Evolutionary conservation across 129 eudicot genomes (phyloP), one percentile per base, ranked within the genome.

Genomic region (Dittrichia graveolens): DNA sequence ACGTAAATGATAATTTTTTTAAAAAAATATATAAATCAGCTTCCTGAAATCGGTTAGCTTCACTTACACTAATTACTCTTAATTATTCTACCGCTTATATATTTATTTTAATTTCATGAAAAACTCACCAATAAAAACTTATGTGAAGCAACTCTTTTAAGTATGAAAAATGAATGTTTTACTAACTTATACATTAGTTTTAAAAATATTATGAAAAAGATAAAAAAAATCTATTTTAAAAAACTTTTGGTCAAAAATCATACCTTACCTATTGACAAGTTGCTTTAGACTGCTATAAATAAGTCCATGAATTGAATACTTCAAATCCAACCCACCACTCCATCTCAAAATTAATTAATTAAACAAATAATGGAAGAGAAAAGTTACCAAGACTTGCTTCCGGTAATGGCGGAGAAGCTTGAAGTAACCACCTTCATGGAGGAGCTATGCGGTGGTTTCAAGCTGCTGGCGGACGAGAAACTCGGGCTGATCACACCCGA

Each of bases 371-470:
- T 84, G 89, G 89, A 84, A 72, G 69, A 40, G 14, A 74, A 62
- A 57, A 15, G 54, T 13, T 90, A 87, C 49, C 82, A 89, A 81
- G 98, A 92, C 74, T 80, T 92, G 82, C 78, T 92, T 46, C 94
- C 91, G 12, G 88, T 92, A 73, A 89, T 92, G 98, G 98, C 93
- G 7, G 96, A 87, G 62, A 92, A 89, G 84, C 85, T 92, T 8
- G 98, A 92, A 16, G 80, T 77, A 16, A 82, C 82, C 10, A 67
- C 86, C 43, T 92, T 92, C 59, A 78, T 92, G 40, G 80, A 83
- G 12, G 95, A 92, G 74, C 85, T 92, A 2, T 92, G 96, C 18
- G 91, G 85, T 0, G 98, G 96, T 59, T 92, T 92, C 74, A 70
- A 85, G 81, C 72, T 89, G 13, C 85, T 92, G 46, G 94, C 95